Percentiles rank a stretch among this genome's conserved stretches.
These are phyloP conservation scores for Penicillium glabrum DNA, from an alignment of 2,329 filamentous ascomycete genomes.

Conservation along the genomic window DNA sequence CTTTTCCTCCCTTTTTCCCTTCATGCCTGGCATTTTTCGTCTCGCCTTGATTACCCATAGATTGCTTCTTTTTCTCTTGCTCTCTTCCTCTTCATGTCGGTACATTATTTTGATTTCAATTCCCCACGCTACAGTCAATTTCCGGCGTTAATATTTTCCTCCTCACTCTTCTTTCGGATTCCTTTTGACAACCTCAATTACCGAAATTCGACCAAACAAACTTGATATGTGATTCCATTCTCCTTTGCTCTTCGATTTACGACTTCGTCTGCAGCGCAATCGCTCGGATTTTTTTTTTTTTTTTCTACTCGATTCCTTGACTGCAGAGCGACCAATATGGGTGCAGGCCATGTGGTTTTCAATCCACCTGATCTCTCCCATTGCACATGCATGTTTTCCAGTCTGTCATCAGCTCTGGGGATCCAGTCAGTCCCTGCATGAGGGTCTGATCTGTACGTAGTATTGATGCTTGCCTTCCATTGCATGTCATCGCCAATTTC, in stretches of 20 bases:
- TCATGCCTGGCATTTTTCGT: constrained; percentile 36
- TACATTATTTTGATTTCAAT: constrained; percentile 33
- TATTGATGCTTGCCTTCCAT: background rate
- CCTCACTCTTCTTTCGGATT: constrained; percentile 12
- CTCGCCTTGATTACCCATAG: constrained; percentile 40
- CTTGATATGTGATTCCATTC: constrained; percentile 6
- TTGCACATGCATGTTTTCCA: background rate
- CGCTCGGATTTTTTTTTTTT: background rate
- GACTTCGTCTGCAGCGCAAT: background rate
- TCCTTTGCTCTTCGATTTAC: constrained; percentile 1
- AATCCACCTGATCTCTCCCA: background rate
- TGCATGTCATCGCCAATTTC: background rate
- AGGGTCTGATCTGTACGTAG: constrained; percentile 4
- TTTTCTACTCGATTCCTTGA: background rate
- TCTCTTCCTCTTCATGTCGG: constrained; percentile 29
- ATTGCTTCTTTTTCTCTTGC: constrained; percentile 30
- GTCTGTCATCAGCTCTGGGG: background rate
- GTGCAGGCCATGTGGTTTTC: background rate
- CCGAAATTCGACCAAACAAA: constrained; percentile 15
- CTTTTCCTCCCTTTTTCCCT: constrained; percentile 29
- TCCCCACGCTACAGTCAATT: constrained; percentile 15
- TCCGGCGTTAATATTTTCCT: constrained; percentile 22
- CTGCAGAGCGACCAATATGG: background rate
- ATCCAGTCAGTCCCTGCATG: background rate
- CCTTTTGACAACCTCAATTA: background rate